Conservation (phyloP, 1,284 basidiomycete species). For the Sporisorium iseilematis-ciliati region DNA sequence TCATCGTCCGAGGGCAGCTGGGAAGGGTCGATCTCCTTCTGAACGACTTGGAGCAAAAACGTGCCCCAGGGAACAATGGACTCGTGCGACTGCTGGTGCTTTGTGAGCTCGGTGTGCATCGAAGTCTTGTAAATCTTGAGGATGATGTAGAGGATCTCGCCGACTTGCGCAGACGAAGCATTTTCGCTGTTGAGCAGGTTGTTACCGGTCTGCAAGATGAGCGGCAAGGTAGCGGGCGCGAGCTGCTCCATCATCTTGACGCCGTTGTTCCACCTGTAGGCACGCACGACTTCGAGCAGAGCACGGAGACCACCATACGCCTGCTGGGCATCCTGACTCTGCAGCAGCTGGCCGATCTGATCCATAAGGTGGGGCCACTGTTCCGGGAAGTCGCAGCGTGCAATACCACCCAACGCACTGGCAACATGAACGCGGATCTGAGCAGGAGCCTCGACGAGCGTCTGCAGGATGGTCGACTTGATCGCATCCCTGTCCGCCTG, state of each 20-base stretch:
- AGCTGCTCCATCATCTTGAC: slow-evolving; percentile 62
- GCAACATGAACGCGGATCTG: slow-evolving; percentile 61
- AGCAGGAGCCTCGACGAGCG: slow-evolving; percentile 56
- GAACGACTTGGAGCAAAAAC: slow-evolving; percentile 64
- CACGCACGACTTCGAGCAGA: slow-evolving; percentile 63
- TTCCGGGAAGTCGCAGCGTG: slow-evolving; percentile 61
- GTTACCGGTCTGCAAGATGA: slow-evolving; percentile 55
- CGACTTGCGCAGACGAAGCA: slow-evolving; percentile 54
- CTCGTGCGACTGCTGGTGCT: slow-evolving; percentile 64
- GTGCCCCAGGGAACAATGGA: slow-evolving; percentile 68
- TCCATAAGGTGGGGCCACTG: slow-evolving; percentile 65
- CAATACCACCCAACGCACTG: slow-evolving; percentile 56
- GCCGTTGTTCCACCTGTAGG: slow-evolving; percentile 63
- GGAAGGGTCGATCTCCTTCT: slow-evolving; percentile 53
- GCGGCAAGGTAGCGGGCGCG: slow-evolving; percentile 59
- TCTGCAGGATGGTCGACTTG: slow-evolving; percentile 52
- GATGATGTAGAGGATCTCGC: slow-evolving; percentile 65
- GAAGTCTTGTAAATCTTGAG: slow-evolving; percentile 68
- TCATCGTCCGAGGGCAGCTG: slow-evolving; percentile 61
- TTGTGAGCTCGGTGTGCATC: slow-evolving; percentile 60
- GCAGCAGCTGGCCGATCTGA: slow-evolving; percentile 57
- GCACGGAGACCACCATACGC: slow-evolving; percentile 65
- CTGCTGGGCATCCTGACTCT: slow-evolving; percentile 49
- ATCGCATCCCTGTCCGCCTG: slow-evolving; percentile 55
- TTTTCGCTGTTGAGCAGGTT: slow-evolving; percentile 59